Evolutionary conservation across 2,329 filamentous ascomycete species (phyloP), one percentile per base, ranked within the genome.

Genomic region (Fusarium pilosicola): DNA sequence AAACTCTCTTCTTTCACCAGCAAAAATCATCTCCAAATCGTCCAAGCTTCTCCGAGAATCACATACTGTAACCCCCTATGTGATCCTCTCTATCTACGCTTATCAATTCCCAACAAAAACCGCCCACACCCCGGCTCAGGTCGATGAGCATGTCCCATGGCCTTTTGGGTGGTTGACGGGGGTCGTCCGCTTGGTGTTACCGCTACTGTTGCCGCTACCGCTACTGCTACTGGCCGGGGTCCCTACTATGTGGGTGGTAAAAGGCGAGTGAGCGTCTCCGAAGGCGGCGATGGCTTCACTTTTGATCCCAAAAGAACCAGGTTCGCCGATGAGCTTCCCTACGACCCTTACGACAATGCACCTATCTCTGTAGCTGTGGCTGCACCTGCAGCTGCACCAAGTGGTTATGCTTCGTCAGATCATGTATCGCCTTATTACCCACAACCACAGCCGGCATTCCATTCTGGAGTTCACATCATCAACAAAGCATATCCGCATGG

Each of bases 111-210:
- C 71, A 71, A 63, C 68, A 70, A 65, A 61, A 64, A 41, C 32
- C 28, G 44, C 42, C 46, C 68, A 56, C 41, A 46, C 68, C 71
- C 67, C 56, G 67, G 71, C 71, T 69, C 71, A 36, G 65, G 67
- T 73, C 71, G 66, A 75, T 74, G 73, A 81, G 80, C 78, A 80
- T 83, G 82, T 80, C 80, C 81, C 74, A 84, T 82, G 81, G 80
- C 78, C 77, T 84, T 80, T 78, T 83, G 80, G 83, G 81, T 83
- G 70, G 81, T 79, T 74, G 79, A 80, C 78, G 73, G 79, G 69
- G 77, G 73, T 76, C 75, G 73, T 71, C 73, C 78, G 71, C 77
- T 76, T 74, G 74, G 74, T 75, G 74, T 73, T 71, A 69, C 74
- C 59, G 61, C 65, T 51, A 61, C 73, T 56, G 74, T 73, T 68